Conservation (phyloP, 148 eudicot genomes). For the Amaranthus cruentus region DNA sequence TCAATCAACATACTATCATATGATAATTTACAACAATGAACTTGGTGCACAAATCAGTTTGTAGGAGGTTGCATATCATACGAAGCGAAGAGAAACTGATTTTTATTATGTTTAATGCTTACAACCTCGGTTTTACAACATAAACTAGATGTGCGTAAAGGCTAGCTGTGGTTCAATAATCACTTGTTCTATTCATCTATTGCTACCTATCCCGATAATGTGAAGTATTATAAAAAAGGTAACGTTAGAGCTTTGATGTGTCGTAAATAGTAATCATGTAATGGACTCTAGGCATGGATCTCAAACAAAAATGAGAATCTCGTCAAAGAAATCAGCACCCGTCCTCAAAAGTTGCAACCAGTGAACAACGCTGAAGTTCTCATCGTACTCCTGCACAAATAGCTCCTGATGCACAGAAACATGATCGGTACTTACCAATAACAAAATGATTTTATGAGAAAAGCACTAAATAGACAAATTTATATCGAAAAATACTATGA, state of each 20-base stretch:
- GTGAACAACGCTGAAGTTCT: neutral
- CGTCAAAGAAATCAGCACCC: neutral
- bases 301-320: neutral
- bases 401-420: conserved; percentile 9
- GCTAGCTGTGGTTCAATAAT: conserved; percentile 7
- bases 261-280: neutral
- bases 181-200: neutral
- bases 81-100: neutral
- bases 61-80: neutral
- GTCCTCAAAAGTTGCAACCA: neutral
- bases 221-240: neutral
- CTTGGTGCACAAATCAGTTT: neutral
- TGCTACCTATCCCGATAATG: neutral
- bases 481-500: too few relatives aligned
- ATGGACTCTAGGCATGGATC: neutral
- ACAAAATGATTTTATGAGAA: too few relatives aligned
- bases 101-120: neutral
- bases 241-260: neutral
- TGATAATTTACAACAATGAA: neutral
- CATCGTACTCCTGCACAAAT: conserved; percentile 10
- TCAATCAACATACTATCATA: too few relatives aligned
- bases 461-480: too few relatives aligned
- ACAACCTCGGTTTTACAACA: neutral
- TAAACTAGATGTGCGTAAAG: neutral
- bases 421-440: too few relatives aligned